Evolutionary conservation across 2,329 filamentous ascomycete genomes (phyloP), one percentile per base, ranked within the genome.

Genomic region (Claviceps pazoutovae): DNA sequence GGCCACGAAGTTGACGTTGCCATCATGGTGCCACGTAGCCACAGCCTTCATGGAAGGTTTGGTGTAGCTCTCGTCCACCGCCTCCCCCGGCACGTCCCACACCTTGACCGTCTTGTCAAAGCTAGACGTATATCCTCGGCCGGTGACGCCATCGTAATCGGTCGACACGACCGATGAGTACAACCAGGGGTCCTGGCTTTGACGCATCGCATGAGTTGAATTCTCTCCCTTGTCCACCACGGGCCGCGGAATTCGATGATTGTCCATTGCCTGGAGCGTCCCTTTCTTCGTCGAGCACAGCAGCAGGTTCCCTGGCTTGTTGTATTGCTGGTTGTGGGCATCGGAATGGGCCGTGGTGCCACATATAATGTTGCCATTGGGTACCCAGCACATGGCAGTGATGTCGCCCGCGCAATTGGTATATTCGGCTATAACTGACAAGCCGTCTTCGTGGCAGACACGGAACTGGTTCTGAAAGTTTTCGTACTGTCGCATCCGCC

Each of bases 121-220:
- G 56, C 79, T 78, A 0, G 77, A 78, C 0, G 80, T 83, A 53
- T 76, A 83, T 0, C 72, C 74, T 5, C 74, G 63, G 2, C 70
- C 65, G 30, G 68, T 68, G 0, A 56, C 52, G 1, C 65, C 57
- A 52, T 78, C 75, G 56, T 78, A 79, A 50, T 80, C 77, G 0
- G 79, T 80, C 5, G 77, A 76, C 0, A 82, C 79, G 0, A 84
- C 79, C 0, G 80, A 82, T 0, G 78, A 75, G 57, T 81, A 84
- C 0, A 83, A 66, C 79, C 80, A 84, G 0, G 76, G 76, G 48
- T 80, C 76, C 55, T 82, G 79, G 41, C 73, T 78, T 54, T 72
- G 69, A 2, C 74, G 68, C 78, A 82, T 81, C 0, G 75, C 75
- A 1, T 72, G 66, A 2, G 72, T 71, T 0, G 78, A 69, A 56